Percentiles rank a stretch among this genome's conserved stretches.
Evolutionary conservation across 176 grass and related monocot species (phyloP).

Genomic region (Carex littledalei): DNA sequence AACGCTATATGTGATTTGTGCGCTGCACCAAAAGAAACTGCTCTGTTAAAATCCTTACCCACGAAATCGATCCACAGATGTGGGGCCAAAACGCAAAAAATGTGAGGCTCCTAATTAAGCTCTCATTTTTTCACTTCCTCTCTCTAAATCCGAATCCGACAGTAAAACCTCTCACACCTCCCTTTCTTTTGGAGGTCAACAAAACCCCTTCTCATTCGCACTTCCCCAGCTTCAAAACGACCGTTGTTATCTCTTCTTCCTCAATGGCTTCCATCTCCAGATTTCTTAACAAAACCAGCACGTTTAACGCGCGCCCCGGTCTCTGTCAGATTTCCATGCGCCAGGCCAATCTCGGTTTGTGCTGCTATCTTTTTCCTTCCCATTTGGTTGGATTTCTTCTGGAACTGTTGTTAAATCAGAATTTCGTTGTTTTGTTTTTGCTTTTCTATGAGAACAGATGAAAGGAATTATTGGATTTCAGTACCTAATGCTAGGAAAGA

Average conservation of each 20-base stretch:
- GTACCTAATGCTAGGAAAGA: conserved; percentile 13
- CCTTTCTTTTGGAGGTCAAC: not conserved
- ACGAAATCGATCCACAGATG: not conserved
- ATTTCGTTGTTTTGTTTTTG: conserved; percentile 28
- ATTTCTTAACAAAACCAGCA: conserved; percentile 37
- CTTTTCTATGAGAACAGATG: conserved; percentile 7
- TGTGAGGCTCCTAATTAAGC: not conserved
- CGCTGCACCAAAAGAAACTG: too few relatives aligned
- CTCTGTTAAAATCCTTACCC: too few relatives aligned
- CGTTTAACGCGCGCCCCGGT: conserved; percentile 11
- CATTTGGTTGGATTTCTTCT: not conserved
- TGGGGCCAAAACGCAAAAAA: conserved; percentile 11
- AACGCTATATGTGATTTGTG: too few relatives aligned
- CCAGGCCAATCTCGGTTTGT: not conserved
- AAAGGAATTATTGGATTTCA: conserved; percentile 1
- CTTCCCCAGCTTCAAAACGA: not conserved
- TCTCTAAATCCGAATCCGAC: not conserved
- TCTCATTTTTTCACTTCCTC: not conserved
- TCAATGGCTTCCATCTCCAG: conserved; percentile 67
- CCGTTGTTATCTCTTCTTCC: conserved; percentile 5
- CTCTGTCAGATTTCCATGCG: conserved; percentile 6
- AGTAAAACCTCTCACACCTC: not conserved
- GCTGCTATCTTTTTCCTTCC: not conserved
- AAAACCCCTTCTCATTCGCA: not conserved
- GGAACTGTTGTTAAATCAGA: conserved; percentile 21